These are phyloP conservation scores for Arthroderma sp. DNA, from an alignment of 2,329 filamentous ascomycete genomes.

Conservation along the genomic window DNA sequence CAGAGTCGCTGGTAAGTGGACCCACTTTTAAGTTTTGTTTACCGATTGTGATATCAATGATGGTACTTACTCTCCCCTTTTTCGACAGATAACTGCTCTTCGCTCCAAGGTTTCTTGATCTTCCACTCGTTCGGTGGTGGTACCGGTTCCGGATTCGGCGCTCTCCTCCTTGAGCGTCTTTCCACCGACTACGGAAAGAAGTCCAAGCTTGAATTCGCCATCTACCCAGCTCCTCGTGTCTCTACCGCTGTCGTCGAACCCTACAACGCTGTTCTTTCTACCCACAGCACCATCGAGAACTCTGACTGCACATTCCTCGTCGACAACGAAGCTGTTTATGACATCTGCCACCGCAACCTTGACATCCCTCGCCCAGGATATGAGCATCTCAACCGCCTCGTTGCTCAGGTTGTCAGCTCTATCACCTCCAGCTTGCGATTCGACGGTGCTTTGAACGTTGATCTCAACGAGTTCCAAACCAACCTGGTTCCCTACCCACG, in stretches of 20 bases:
- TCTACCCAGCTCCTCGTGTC: slow-evolving; percentile 95
- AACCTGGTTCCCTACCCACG: slow-evolving; percentile 97
- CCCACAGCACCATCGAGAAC: slow-evolving; percentile 97
- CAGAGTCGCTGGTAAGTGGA: slow-evolving; percentile 44
- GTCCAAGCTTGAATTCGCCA: slow-evolving; percentile 99
- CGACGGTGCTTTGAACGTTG: slow-evolving; percentile 96
- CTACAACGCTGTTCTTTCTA: slow-evolving; percentile 99
- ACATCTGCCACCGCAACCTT: slow-evolving; percentile 96
- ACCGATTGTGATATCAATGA: background rate
- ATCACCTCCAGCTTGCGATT: slow-evolving; percentile 98
- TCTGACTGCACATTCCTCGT: slow-evolving; percentile 99
- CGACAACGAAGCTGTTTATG: slow-evolving; percentile 99
- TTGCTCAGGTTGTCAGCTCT: slow-evolving; percentile 96
- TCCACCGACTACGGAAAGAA: slow-evolving; percentile 99
- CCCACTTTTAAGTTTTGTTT: background rate
- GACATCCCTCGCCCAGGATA: slow-evolving; percentile 95
- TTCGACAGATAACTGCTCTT: slow-evolving; percentile 48
- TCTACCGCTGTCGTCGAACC: slow-evolving; percentile 97
- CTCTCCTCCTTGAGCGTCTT: slow-evolving; percentile 95
- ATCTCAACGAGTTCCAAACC: slow-evolving; percentile 99
- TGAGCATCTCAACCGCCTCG: slow-evolving; percentile 97
- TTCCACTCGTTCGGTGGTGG: slow-evolving; percentile 99
- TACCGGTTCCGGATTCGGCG: slow-evolving; percentile 96
- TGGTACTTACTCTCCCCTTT: background rate
- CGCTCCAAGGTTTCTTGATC: slow-evolving; percentile 61